Percentiles rank a stretch among this genome's conserved stretches.
These are phyloP conservation scores for Tolypocladium tundrense DNA, from an alignment of 2,329 filamentous ascomycete species.

Conservation along the genomic window DNA sequence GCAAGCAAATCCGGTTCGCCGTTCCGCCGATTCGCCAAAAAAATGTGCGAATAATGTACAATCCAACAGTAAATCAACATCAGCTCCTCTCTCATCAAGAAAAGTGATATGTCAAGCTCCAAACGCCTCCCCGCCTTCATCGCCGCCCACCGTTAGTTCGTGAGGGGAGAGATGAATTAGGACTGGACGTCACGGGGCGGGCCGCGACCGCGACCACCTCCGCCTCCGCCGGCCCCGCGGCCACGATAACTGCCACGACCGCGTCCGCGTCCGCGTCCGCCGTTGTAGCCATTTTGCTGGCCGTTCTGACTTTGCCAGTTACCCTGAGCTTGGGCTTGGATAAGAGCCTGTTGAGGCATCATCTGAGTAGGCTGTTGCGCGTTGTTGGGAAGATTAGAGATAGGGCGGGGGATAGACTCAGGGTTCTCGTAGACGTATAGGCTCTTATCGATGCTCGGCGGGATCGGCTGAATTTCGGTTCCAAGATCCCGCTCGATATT, in stretches of 20 bases:
- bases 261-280: conserved; percentile 25
- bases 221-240: conserved; percentile 22
- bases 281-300: conserved; percentile 25
- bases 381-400: conserved; percentile 36
- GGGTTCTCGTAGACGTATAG: conserved; percentile 97
- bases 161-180: conserved; percentile 17
- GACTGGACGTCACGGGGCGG: conserved; percentile 23
- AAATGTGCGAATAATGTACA: conserved; percentile 30
- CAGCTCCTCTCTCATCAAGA: conserved; percentile 9
- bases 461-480: conserved; percentile 96
- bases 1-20: conserved; percentile 22
- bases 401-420: conserved; percentile 82
- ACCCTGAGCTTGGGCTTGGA: conserved; percentile 19
- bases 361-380: conserved; percentile 20
- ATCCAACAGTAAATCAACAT: conserved; percentile 25
- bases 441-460: conserved; percentile 87
- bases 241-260: conserved; percentile 24
- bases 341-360: conserved; percentile 7
- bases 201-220: conserved; percentile 24
- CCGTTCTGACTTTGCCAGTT: conserved; percentile 32
- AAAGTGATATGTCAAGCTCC: conserved; percentile 3
- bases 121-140: conserved; percentile 5
- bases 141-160: conserved; percentile 10
- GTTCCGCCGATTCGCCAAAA: conserved; percentile 24
- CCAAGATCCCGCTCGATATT: conserved; percentile 96